A percentile compares a stretch with the other conserved stretches of the same genome.
These are phyloP conservation scores for Ophiostoma triangulosporum DNA, from an alignment of 2,329 filamentous ascomycete genomes.

Conservation along the genomic window DNA sequence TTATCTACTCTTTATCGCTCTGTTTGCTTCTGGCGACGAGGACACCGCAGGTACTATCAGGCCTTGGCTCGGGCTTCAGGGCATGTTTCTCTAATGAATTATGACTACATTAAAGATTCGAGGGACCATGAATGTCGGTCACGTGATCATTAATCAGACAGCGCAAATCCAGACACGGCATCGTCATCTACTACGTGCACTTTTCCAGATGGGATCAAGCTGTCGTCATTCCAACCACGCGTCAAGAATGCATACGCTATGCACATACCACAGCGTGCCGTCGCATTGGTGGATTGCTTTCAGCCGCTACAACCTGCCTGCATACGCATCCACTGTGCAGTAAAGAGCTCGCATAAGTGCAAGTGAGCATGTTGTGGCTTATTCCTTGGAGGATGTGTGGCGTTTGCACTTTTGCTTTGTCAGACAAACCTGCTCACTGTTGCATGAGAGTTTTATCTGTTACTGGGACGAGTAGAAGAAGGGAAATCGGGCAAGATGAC, in stretches of 20 bases:
- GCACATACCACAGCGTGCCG: background rate
- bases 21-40: too few species aligned
- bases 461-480: too few species aligned
- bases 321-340: background rate
- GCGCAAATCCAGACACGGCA: background rate
- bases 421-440: background rate
- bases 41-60: too few species aligned
- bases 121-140: too few species aligned
- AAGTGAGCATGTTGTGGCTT: background rate
- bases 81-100: too few species aligned
- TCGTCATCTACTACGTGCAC: background rate
- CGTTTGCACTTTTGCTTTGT: background rate
- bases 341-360: background rate
- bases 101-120: too few species aligned
- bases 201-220: background rate
- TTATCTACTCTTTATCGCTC: background rate
- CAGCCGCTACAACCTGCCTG: background rate
- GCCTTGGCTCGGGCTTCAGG: too few species aligned
- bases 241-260: background rate
- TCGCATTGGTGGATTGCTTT: background rate
- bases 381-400: background rate
- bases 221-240: background rate
- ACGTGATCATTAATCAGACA: background rate
- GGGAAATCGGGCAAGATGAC: too few species aligned
- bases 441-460: background rate